Evolutionary conservation across 805 yeast genomes (phyloP).

Genomic region (Ogataea kodamae): DNA sequence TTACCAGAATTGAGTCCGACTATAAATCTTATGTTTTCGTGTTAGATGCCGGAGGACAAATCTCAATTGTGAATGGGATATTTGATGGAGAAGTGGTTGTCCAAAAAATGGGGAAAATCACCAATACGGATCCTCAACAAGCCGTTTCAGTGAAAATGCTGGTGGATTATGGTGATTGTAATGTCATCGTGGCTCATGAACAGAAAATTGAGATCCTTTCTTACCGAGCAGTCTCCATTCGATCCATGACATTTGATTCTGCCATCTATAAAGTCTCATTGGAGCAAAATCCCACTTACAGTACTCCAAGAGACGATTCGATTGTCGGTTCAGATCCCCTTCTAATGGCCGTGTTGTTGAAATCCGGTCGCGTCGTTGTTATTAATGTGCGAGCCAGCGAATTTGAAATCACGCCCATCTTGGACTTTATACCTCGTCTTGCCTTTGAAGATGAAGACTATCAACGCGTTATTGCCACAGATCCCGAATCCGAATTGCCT

Average conservation of each 20-base stretch:
- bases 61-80: conserved; percentile 21
- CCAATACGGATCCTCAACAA: conserved; percentile 8
- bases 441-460: conserved; percentile 21
- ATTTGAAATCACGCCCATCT: conserved; percentile 19
- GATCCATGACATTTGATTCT: conserved; percentile 7
- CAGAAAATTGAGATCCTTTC: conserved; percentile 22
- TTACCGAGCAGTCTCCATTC: conserved; percentile 13
- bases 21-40: conserved; percentile 28
- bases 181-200: conserved; percentile 22
- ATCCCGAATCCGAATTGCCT: conserved; percentile 24
- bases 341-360: conserved; percentile 33
- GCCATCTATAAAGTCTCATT: conserved; percentile 23
- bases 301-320: conserved; percentile 13
- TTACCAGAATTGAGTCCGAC: conserved; percentile 28
- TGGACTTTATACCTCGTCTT: conserved; percentile 23
- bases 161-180: conserved; percentile 33
- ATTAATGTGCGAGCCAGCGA: conserved; percentile 38
- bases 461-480: conserved; percentile 10
- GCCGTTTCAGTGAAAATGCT: conserved; percentile 18
- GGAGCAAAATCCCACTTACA: conserved; percentile 22
- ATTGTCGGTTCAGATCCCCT: conserved; percentile 32
- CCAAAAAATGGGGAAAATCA: conserved; percentile 6
- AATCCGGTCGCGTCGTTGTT: conserved; percentile 39
- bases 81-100: conserved; percentile 15
- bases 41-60: conserved; percentile 23